Conservation (phyloP, 352 stramenopile genomes). For the Phytopythium kandeliae region DNA sequence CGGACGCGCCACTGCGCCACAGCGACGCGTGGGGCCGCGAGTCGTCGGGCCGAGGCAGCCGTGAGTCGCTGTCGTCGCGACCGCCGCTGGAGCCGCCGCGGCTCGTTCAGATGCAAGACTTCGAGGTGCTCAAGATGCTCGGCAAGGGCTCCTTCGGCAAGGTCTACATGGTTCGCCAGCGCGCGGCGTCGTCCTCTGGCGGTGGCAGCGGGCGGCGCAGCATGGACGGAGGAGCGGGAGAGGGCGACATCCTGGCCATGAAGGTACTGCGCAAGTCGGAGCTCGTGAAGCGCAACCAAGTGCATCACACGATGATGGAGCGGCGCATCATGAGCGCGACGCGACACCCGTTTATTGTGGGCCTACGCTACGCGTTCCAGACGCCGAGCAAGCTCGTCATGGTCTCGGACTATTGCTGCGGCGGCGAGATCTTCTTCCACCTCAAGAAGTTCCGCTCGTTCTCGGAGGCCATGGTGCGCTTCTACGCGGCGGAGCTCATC, state of each 20-base stretch:
- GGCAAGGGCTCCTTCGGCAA: conserved; percentile 97
- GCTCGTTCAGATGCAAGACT: conserved; percentile 78
- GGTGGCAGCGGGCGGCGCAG: not conserved
- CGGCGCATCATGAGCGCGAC: conserved; percentile 86
- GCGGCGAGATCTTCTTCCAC: conserved; percentile 91
- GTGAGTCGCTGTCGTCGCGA: conserved; percentile 4
- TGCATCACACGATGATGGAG: conserved; percentile 87
- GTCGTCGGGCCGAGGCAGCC: conserved; percentile 17
- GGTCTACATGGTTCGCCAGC: conserved; percentile 95
- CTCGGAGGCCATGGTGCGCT: conserved; percentile 85
- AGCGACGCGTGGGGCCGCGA: conserved; percentile 8
- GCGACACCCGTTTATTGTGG: conserved; percentile 96
- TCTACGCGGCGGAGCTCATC: conserved; percentile 94
- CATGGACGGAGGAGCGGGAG: conserved; percentile 6
- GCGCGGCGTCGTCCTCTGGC: conserved; percentile 7
- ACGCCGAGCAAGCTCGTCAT: conserved; percentile 90
- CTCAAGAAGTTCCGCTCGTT: conserved; percentile 90
- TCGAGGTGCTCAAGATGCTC: conserved; percentile 98
- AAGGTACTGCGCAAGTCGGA: conserved; percentile 86
- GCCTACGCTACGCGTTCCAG: conserved; percentile 91
- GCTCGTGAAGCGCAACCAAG: conserved; percentile 85
- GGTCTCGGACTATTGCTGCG: conserved; percentile 88
- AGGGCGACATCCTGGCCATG: conserved; percentile 81
- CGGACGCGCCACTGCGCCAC: not conserved
- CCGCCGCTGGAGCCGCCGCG: conserved; percentile 6